Base-by-base conservation (phyloP, 2,329 filamentous ascomycete species). In the Parascedosporium putredinis region DNA sequence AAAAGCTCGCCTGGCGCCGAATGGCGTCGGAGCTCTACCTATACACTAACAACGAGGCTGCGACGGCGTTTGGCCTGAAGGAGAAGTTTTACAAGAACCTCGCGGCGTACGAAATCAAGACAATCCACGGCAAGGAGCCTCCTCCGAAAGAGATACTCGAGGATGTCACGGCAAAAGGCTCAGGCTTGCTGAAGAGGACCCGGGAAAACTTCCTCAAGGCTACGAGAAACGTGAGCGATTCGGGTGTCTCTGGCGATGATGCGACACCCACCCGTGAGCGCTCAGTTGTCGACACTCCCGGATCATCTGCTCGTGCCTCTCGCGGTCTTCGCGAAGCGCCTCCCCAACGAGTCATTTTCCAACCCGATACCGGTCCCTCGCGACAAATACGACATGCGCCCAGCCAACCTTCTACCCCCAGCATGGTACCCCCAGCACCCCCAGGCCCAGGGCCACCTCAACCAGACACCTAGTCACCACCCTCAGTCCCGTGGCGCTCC, bases 11-110 rank as follows among this genome's bases (percentile, higher is more conserved):
- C 47, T 95, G 89, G 89, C 79, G 88, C 55, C 81, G 81, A 58
- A 76, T 95, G 58, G 86, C 84, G 10, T 75, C 82, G 49, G 83
- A 89, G 58, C 83, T 95, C 51, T 80, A 86, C 46, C 78, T 90
- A 55, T 81, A 81, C 60, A 82, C 81, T 50, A 75, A 78, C 59
- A 89, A 91, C 61, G 81, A 87, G 54, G 76, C 88, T 5, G 87
- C 88, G n/a, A 81, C 88, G 52, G 88, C 88, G 12, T 95, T 94
- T 67, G 78, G 85, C 52, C 72, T 95, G 50, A 95, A 95, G 69
- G 84, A 86, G 50, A 82, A 86, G 54, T 95, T 93, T 69, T 94
- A 94, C 72, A 90, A 88, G 65, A 88, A 91, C 59, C 76, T 95
- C 42, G 84, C 85, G 10, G 88, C 89, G 2, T 95, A 86, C 66